phyloP scores from a whole-genome alignment of 2,329 filamentous ascomycete species.

The Aspergillus tanneri region DNA sequence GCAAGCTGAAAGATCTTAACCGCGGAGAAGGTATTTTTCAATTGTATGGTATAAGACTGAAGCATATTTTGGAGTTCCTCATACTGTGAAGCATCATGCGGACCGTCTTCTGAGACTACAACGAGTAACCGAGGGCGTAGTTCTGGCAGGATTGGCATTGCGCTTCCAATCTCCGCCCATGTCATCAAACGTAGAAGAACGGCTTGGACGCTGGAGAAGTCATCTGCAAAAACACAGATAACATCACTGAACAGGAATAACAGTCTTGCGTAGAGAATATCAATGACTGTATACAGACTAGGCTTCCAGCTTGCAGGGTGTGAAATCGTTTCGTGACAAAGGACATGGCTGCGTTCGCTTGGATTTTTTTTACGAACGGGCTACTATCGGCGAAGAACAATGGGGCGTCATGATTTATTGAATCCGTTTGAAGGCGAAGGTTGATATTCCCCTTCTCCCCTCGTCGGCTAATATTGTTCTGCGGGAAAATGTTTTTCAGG shows the following conservation, averaged over 20 bases:
- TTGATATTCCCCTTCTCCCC: constrained; percentile 13
- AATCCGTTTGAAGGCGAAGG: constrained; percentile 10
- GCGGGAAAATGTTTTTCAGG: constrained; percentile 9
- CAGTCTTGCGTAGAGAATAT: constrained; percentile 11
- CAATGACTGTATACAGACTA: constrained; percentile 1
- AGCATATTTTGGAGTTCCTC: not conserved
- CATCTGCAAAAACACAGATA: constrained; percentile 14
- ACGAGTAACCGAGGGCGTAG: constrained; percentile 9
- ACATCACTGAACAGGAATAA: constrained; percentile 14
- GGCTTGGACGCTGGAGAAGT: constrained; percentile 9
- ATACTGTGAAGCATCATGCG: not conserved
- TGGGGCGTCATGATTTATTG: constrained; percentile 2
- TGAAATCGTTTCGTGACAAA: constrained; percentile 10
- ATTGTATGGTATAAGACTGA: not conserved
- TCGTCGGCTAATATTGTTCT: constrained; percentile 12
- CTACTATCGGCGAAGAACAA: constrained; percentile 12
- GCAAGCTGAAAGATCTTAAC: constrained; percentile 9
- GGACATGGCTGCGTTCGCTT: constrained; percentile 9
- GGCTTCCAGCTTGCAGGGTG: constrained; percentile 7
- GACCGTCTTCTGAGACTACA: constrained; percentile 9
- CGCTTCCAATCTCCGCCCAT: constrained; percentile 10
- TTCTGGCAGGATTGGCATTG: constrained; percentile 2
- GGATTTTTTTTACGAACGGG: constrained; percentile 6
- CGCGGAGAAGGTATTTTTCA: constrained; percentile 4
- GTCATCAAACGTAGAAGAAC: constrained; percentile 3